These are phyloP conservation scores for Taphrina wiesneri DNA, from an alignment of 1,139 yeast genomes.

Conservation along the genomic window DNA sequence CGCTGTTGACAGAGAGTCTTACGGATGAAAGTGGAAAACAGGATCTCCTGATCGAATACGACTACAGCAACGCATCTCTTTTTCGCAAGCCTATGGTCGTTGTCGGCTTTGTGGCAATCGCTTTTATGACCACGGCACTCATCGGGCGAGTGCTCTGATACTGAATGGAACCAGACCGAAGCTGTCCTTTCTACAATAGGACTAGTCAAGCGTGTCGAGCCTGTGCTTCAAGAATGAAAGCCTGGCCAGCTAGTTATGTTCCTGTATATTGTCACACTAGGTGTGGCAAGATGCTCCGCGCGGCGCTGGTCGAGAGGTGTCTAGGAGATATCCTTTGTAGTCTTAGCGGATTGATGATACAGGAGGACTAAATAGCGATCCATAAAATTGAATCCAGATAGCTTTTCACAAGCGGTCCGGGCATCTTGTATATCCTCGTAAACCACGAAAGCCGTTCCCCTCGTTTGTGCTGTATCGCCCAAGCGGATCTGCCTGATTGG, in stretches of 20 bases:
- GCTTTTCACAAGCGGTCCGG: constrained; percentile 54
- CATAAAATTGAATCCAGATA: constrained; percentile 62
- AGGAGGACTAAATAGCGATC: constrained; percentile 61
- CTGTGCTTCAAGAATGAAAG: too few relatives aligned
- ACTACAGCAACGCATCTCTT: constrained; percentile 1
- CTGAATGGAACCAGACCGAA: neutral
- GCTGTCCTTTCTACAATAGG: neutral
- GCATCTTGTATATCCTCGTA: constrained; percentile 57
- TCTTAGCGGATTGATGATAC: constrained; percentile 40
- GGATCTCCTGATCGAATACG: constrained; percentile 48
- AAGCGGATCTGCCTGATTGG: constrained; percentile 49
- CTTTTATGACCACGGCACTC: neutral
- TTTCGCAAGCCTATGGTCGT: constrained; percentile 24
- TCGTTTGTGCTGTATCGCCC: constrained; percentile 51
- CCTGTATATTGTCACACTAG: too few relatives aligned
- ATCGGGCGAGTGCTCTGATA: neutral
- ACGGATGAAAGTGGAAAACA: constrained; percentile 68
- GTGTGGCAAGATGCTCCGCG: too few relatives aligned
- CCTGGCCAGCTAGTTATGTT: too few relatives aligned
- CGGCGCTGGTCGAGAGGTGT: too few relatives aligned
- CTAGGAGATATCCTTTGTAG: constrained; percentile 8
- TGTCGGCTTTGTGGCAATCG: neutral
- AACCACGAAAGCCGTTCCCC: constrained; percentile 62
- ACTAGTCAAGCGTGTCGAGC: too few relatives aligned
- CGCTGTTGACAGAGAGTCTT: constrained; percentile 61